Evolutionary conservation across 2,329 filamentous ascomycete species (phyloP).

Genomic region (Madurella fahalii): DNA sequence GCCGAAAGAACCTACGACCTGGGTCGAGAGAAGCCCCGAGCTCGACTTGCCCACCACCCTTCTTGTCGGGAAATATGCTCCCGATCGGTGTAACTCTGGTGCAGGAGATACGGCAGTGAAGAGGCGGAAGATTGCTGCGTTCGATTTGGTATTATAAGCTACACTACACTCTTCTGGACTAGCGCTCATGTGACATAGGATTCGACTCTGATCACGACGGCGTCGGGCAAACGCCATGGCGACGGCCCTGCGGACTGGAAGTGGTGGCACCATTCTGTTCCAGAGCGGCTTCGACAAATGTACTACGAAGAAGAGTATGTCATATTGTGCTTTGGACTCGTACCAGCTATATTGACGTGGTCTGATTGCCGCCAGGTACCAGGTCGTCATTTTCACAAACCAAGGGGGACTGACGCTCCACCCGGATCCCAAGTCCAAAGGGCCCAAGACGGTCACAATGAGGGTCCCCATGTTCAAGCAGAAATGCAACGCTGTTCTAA

Average conservation of each 20-base stretch:
- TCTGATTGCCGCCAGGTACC: slow-evolving; percentile 50
- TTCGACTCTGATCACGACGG: slow-evolving; percentile 76
- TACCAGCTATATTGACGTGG: not conserved
- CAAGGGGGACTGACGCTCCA: slow-evolving; percentile 79
- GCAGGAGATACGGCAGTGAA: slow-evolving; percentile 29
- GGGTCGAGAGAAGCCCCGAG: slow-evolving; percentile 60
- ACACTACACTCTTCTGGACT: not conserved
- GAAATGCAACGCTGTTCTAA: slow-evolving; percentile 68
- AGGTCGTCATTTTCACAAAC: slow-evolving; percentile 79
- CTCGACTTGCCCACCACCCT: slow-evolving; percentile 54
- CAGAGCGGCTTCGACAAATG: slow-evolving; percentile 61
- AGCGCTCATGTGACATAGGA: slow-evolving; percentile 51
- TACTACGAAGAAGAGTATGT: slow-evolving; percentile 61
- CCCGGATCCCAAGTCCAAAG: slow-evolving; percentile 62
- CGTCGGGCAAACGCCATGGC: slow-evolving; percentile 76
- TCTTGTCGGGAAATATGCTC: slow-evolving; percentile 68
- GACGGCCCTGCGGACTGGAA: slow-evolving; percentile 77
- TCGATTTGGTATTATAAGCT: slow-evolving; percentile 54
- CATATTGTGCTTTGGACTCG: not conserved
- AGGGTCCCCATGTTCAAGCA: slow-evolving; percentile 77
- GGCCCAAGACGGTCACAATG: slow-evolving; percentile 62
- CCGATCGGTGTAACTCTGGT: slow-evolving; percentile 31
- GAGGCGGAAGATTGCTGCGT: slow-evolving; percentile 63
- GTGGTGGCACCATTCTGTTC: slow-evolving; percentile 81
- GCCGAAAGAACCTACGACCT: slow-evolving; percentile 68